Base-by-base conservation (phyloP, 768 basidiomycete genomes). In the Leccinum fibrillosum region DNA sequence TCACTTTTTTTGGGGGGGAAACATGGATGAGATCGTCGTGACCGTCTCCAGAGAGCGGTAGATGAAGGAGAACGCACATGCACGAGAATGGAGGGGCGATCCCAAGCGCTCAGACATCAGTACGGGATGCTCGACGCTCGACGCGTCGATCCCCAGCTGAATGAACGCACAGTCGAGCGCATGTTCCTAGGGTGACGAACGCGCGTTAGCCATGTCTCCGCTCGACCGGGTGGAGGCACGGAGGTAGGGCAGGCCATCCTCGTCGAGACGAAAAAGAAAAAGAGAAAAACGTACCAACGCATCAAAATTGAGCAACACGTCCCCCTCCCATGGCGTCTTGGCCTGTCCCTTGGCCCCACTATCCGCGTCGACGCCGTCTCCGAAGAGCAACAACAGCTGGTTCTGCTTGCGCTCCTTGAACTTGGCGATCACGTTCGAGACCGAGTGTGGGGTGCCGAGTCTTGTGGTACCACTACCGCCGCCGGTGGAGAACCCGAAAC, bases 91-190 rank as follows among this genome's bases (percentile, higher is more conserved):
- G 21, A 95, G 71, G 0, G 94, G 94, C 25, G 94, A 92, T 54
- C 86, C 87, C 2, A 98, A 76, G 7, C 94, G 81, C 72, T 99
- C 97, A 0, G 94, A 90, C 92, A 98, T 97, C 56, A 97, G 75
- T 19, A 99, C 78, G 0, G 95, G 94, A 67, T 97, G 94, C 55
- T 89, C 83, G 26, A 98, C 80, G 11, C 81, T 80, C 2, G 85
- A 75, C 0, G 86, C 81, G 64, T 92, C 86, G 60, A 98, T 86
- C 2, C 93, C 92, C 12, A 99, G 80, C 53, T 88, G 86, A 57
- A 93, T 79, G 69, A 98, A 94, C 32, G 90, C 86, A 73, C 90
- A 94, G 76, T 99, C 97, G 55, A 99, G 76, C 7, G 91, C 91
- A 70, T 92, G 86, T 80, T 99, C 97, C 96, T 98, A 78, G 65